These are phyloP conservation scores for Imleria badia DNA, from an alignment of 768 basidiomycete genomes.

Conservation along the genomic window DNA sequence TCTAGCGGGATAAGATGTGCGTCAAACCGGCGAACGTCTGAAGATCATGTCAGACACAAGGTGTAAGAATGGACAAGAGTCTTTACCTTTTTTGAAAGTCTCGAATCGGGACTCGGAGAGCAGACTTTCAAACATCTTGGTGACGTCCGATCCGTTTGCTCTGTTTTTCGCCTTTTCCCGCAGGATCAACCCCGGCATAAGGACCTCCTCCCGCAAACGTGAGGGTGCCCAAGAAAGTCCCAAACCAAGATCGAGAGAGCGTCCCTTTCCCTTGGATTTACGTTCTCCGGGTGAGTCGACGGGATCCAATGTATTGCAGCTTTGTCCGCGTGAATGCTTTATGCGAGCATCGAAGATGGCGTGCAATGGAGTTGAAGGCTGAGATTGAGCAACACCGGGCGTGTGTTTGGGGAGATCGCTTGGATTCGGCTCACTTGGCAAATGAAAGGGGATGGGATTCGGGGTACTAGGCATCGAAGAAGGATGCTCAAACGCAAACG, in stretches of 20 bases:
- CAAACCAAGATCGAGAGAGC: slow-evolving; percentile 68
- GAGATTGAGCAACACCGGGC: slow-evolving; percentile 12
- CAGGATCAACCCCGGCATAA: slow-evolving; percentile 44
- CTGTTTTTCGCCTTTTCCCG: slow-evolving; percentile 28
- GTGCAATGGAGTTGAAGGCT: slow-evolving; percentile 21
- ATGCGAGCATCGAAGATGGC: slow-evolving; percentile 34
- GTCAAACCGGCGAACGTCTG: slow-evolving; percentile 76
- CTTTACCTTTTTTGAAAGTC: slow-evolving; percentile 63
- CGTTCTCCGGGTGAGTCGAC: slow-evolving; percentile 14
- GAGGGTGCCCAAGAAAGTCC: slow-evolving; percentile 73
- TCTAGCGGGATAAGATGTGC: slow-evolving; percentile 74
- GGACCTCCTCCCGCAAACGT: slow-evolving; percentile 63
- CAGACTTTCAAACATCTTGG: slow-evolving; percentile 37
- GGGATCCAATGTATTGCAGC: slow-evolving; percentile 28
- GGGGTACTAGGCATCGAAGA: slow-evolving; percentile 49
- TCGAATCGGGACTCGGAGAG: slow-evolving; percentile 37
- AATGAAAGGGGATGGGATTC: slow-evolving; percentile 15
- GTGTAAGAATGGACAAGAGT: slow-evolving; percentile 11
- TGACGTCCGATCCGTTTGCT: slow-evolving; percentile 33
- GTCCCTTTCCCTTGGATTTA: slow-evolving; percentile 51
- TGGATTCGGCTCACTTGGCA: slow-evolving; percentile 17
- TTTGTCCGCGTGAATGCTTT: slow-evolving; percentile 25
- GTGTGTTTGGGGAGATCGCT: not conserved
- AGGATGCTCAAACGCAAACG: slow-evolving; percentile 69
- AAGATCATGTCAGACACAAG: slow-evolving; percentile 11